phyloP scores from a whole-genome alignment of 192 early-diverging fungal species.

The Spinellus fusiger region DNA sequence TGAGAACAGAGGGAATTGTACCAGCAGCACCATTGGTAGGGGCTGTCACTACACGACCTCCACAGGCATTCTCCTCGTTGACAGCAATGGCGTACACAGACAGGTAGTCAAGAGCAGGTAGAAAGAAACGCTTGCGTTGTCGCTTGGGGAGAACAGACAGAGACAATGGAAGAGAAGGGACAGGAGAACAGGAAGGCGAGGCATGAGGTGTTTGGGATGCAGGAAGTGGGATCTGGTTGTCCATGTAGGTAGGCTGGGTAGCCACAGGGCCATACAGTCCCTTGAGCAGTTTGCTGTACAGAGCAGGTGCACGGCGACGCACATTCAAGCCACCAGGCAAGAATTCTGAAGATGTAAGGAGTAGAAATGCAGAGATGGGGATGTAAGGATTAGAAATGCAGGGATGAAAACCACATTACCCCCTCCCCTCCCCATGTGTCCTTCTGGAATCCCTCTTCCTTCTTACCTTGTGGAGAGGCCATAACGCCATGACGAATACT shows the following conservation, averaged over 20 bases:
- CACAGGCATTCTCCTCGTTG: slow-evolving; percentile 86
- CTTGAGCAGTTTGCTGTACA: slow-evolving; percentile 82
- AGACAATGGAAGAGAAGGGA: slow-evolving; percentile 18
- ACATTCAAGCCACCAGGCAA: slow-evolving; percentile 83
- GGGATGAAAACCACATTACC: too few species aligned
- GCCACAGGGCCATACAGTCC: slow-evolving; percentile 55
- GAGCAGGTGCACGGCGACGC: slow-evolving; percentile 74
- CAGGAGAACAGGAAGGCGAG: neutral
- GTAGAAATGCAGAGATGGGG: neutral
- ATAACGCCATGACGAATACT: slow-evolving; percentile 71
- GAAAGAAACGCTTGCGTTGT: slow-evolving; percentile 45
- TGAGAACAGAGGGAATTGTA: slow-evolving; percentile 89
- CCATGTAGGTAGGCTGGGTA: slow-evolving; percentile 26
- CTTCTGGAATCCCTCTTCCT: neutral
- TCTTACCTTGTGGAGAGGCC: slow-evolving; percentile 33
- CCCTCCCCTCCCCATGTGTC: neutral
- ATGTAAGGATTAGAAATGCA: too few species aligned
- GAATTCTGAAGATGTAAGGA: slow-evolving; percentile 30
- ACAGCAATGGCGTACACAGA: slow-evolving; percentile 94
- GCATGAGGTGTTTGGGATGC: neutral
- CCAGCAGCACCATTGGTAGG: slow-evolving; percentile 96
- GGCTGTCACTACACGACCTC: slow-evolving; percentile 85
- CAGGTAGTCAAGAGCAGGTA: slow-evolving; percentile 88
- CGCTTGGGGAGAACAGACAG: slow-evolving; percentile 35
- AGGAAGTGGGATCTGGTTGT: slow-evolving; percentile 24